Evolutionary conservation across 78 protist species (phyloP).

Genomic region (Dictyostelium discoideum): DNA sequence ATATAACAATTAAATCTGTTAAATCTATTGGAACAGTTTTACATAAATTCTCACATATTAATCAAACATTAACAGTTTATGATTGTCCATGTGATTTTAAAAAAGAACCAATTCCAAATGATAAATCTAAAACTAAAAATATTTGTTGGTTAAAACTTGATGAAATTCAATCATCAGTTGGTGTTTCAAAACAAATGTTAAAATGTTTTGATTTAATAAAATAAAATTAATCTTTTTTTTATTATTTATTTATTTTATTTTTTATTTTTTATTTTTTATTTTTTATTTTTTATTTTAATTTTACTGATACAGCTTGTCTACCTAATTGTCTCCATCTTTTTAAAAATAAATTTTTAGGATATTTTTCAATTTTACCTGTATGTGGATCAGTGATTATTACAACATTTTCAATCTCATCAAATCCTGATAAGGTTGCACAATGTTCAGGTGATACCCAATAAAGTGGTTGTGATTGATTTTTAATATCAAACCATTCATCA

Average conservation of each 20-base stretch:
- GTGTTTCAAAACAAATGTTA: slow-evolving; percentile 60
- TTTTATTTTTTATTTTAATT: not conserved
- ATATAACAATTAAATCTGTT: not conserved
- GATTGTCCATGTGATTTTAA: not conserved
- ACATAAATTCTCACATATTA: slow-evolving; percentile 75
- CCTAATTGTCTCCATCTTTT: slow-evolving; percentile 80
- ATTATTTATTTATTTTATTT: not conserved
- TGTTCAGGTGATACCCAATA: slow-evolving; percentile 74
- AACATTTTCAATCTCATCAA: not conserved
- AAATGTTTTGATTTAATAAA: slow-evolving; percentile 75
- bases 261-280: not conserved
- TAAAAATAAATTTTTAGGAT: slow-evolving; percentile 29
- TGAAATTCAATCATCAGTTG: not conserved
- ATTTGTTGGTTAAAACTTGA: slow-evolving; percentile 19
- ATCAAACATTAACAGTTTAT: slow-evolving; percentile 38
- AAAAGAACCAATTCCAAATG: not conserved
- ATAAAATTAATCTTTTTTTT: not conserved
- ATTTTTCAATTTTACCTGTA: slow-evolving; percentile 57
- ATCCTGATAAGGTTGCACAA: slow-evolving; percentile 62
- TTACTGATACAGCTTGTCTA: slow-evolving; percentile 57
- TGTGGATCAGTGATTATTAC: slow-evolving; percentile 40
- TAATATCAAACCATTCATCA: slow-evolving; percentile 49
- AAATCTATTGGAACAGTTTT: slow-evolving; percentile 8
- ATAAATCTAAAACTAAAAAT: not conserved
- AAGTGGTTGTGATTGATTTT: not conserved